phyloP scores from a whole-genome alignment of 2,329 filamentous ascomycete genomes.

The Coniochaeta sp. region DNA sequence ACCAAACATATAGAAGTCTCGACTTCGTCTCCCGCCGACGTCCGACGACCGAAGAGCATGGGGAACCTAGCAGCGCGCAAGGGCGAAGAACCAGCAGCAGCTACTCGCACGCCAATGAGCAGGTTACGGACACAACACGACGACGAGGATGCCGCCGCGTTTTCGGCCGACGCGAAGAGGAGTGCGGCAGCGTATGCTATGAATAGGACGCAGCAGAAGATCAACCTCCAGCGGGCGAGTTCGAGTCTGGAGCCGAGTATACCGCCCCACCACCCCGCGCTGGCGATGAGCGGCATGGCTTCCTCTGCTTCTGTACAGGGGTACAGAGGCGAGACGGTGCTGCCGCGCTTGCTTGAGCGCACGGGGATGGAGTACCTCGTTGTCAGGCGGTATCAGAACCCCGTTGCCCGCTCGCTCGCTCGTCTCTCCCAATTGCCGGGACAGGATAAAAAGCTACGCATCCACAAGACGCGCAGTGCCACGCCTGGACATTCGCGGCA shows the following conservation, averaged over 20 bases:
- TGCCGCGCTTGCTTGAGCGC: conserved; percentile 61
- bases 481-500: conserved; percentile 16
- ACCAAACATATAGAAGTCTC: conserved; percentile 16
- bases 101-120: conserved; percentile 14
- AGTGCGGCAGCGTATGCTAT: conserved; percentile 41
- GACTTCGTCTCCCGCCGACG: no score
- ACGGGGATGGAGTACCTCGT: conserved; percentile 70
- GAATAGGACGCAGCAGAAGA: conserved; percentile 67
- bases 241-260: conserved; percentile 59
- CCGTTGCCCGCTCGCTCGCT: conserved; percentile 55
- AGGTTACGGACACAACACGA: conserved; percentile 27
- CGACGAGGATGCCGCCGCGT: conserved; percentile 6
- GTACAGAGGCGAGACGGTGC: conserved; percentile 48
- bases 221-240: conserved; percentile 67
- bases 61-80: conserved; percentile 23
- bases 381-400: conserved; percentile 65
- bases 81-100: conserved; percentile 20
- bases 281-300: conserved; percentile 24
- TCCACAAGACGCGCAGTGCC: conserved; percentile 28
- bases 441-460: conserved; percentile 40
- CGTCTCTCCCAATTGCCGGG: conserved; percentile 47
- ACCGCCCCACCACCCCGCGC: conserved; percentile 30
- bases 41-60: conserved; percentile 34
- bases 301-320: conserved; percentile 39
- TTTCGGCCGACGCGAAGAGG: no score